Percentiles rank a stretch among this genome's conserved stretches.
phyloP scores from a whole-genome alignment of 768 basidiomycete species.

The Roridomyces roridus region DNA sequence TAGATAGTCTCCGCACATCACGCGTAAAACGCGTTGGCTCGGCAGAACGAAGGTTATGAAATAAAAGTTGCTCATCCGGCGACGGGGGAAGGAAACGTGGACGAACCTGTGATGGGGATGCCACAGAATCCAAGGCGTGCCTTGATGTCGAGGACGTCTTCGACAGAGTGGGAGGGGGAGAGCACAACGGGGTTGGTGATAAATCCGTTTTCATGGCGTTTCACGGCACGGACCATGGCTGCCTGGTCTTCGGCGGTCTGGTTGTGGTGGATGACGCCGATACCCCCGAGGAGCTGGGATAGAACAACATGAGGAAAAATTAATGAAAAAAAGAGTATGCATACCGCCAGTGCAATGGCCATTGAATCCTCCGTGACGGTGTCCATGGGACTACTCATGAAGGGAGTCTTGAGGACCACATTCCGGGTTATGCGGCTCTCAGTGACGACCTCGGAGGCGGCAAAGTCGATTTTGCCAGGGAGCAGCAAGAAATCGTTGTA shows the following conservation, averaged over 20 bases:
- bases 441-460: conserved; percentile 77
- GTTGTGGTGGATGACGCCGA: conserved; percentile 99
- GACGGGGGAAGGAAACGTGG: conserved; percentile 15
- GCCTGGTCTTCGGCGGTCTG: conserved; percentile 86
- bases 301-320: conserved; percentile 9
- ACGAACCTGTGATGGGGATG: conserved; percentile 95
- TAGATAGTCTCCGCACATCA: conserved; percentile 70
- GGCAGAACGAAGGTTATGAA: conserved; percentile 90
- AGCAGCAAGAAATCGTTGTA: conserved; percentile 97
- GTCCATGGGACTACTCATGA: conserved; percentile 99
- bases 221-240: conserved; percentile 96
- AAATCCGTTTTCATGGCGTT: conserved; percentile 98
- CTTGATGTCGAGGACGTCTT: conserved; percentile 94
- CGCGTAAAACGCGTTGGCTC: conserved; percentile 71
- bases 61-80: conserved; percentile 54
- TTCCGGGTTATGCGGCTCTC: conserved; percentile 92
- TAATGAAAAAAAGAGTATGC: conserved; percentile 35
- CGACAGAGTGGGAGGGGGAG: conserved; percentile 76
- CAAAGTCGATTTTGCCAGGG: conserved; percentile 95
- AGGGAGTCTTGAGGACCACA: conserved; percentile 91
- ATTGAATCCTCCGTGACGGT: conserved; percentile 96
- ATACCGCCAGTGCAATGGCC: conserved; percentile 91
- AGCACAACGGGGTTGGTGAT: conserved; percentile 94
- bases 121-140: conserved; percentile 92
- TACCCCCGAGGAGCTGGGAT: conserved; percentile 84